Conservation (phyloP, 495 filamentous ascomycete genomes). For the Staphylotrichum tortipilum region DNA sequence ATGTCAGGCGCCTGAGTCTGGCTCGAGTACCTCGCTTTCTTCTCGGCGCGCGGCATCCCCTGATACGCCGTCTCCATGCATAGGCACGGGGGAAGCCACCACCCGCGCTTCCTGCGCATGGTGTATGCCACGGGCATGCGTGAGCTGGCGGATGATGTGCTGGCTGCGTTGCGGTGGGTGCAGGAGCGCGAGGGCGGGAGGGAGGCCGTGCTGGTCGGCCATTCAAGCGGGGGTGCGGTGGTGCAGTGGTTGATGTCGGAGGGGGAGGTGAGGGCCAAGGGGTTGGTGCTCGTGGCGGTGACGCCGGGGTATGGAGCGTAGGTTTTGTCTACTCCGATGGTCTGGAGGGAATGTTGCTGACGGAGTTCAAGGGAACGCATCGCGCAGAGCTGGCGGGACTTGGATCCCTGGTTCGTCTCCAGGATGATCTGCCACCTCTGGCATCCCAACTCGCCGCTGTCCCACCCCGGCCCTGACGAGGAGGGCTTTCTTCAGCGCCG, state of each 20-base stretch:
- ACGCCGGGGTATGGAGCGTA: slow-evolving; percentile 40
- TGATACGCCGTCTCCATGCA: slow-evolving; percentile 43
- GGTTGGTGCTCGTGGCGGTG: slow-evolving; percentile 30
- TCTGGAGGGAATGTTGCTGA: not conserved
- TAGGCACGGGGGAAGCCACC: slow-evolving; percentile 43
- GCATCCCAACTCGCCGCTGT: slow-evolving; percentile 42
- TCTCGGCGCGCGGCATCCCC: slow-evolving; percentile 29
- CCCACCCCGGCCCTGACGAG: slow-evolving; percentile 33
- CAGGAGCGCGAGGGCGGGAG: slow-evolving; percentile 18
- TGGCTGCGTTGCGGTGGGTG: slow-evolving; percentile 28
- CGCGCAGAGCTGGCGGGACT: slow-evolving; percentile 36
- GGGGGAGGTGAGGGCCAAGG: slow-evolving; percentile 29
- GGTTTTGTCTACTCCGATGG: slow-evolving; percentile 13
- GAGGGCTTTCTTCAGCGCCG: slow-evolving; percentile 34
- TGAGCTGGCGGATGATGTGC: slow-evolving; percentile 36
- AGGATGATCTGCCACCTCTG: slow-evolving; percentile 33
- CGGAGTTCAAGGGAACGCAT: slow-evolving; percentile 20
- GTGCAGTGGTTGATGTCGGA: slow-evolving; percentile 36
- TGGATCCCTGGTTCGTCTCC: slow-evolving; percentile 37
- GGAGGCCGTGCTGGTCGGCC: slow-evolving; percentile 37
- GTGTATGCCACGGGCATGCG: slow-evolving; percentile 28
- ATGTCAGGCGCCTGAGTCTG: slow-evolving; percentile 43
- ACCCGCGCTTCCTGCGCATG: slow-evolving; percentile 33
- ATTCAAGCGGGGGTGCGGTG: slow-evolving; percentile 40
- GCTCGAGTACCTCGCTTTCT: slow-evolving; percentile 36